Base-by-base conservation (phyloP, 2,329 filamentous ascomycete species). In the Penicillium sumatraense region DNA sequence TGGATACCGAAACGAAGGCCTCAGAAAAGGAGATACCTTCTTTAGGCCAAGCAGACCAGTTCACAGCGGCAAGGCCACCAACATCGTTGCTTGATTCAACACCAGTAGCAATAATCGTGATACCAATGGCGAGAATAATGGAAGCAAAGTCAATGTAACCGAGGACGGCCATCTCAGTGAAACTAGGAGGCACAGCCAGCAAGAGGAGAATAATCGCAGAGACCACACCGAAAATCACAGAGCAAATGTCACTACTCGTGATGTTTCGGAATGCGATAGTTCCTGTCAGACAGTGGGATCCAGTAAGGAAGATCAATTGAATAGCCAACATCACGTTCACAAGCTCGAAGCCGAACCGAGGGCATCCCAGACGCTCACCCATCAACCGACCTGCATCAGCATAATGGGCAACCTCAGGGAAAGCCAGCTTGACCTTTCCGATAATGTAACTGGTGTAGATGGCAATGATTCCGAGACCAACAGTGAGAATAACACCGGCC, bases 321-420 rank as follows among this genome's bases (percentile, higher is more conserved):
- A 46, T 31, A 21, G 10, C 26, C 26, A 46, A 16, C 42, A 46
- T 46, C 21, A 31, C n/a, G n/a, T 46, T 46, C 26, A 46, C 42
- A 13, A 46, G 42, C 42, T 46, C 42, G n/a, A 46, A 46, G 6
- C 42, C 42, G 14, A 46, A 46, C 26, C 26, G 26, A 29, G 42
- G 42, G 9, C 42, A 46, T 13, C 42, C 42, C 26, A 46, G 27
- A 21, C 42, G 42, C 18, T n/a, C 42, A 14, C 42, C 42, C 42
- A 46, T 46, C 42, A 46, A n/a, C 11, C 42, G 42, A 46, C 42
- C 42, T 8, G 42, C 42, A 31, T 46, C 42, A 6, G 42, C 24
- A 46, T 46, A 46, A 16, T 46, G 42, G n/a, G 42, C 42, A 29
- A 46, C 42, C 42, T 46, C 42, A 23, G 42, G 42, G 27, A 46